These are phyloP conservation scores for Hericium rajendrae DNA, from an alignment of 768 basidiomycete genomes.

Conservation along the genomic window DNA sequence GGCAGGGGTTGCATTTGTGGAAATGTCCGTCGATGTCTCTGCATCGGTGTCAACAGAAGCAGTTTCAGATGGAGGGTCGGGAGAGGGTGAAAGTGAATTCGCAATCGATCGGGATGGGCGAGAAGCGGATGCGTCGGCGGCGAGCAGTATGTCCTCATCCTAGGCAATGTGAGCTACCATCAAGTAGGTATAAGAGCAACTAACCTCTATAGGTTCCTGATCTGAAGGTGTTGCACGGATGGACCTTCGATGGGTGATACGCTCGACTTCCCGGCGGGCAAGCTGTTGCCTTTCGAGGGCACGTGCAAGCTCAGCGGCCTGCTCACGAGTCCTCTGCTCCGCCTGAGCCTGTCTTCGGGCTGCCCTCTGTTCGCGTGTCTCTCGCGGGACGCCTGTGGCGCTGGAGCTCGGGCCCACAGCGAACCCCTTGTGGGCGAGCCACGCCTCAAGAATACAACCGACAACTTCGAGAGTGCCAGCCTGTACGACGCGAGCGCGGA, in stretches of 20 bases:
- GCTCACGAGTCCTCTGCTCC: constrained; percentile 51
- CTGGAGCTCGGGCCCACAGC: constrained; percentile 74
- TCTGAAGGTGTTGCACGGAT: constrained; percentile 2
- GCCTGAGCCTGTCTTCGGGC: constrained; percentile 47
- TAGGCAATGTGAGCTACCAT: constrained; percentile 1
- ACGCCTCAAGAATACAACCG: constrained; percentile 87
- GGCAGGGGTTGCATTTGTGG: constrained; percentile 48
- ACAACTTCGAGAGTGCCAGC: constrained; percentile 91
- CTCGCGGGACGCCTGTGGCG: constrained; percentile 64
- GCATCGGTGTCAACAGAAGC: constrained; percentile 37
- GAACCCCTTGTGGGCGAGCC: constrained; percentile 83
- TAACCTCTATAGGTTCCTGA: constrained; percentile 2
- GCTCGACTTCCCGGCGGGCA: constrained; percentile 5
- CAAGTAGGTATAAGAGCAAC: neutral
- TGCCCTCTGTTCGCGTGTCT: constrained; percentile 64
- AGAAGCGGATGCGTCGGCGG: constrained; percentile 6
- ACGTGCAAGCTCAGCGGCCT: constrained; percentile 45
- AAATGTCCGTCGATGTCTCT: constrained; percentile 55
- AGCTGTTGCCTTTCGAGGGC: constrained; percentile 43
- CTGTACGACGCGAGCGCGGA: constrained; percentile 86
- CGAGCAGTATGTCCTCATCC: constrained; percentile 18
- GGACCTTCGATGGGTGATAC: constrained; percentile 6
- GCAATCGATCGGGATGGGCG: constrained; percentile 9
- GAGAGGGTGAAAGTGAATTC: constrained; percentile 9
- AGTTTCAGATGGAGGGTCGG: constrained; percentile 13